phyloP scores from a whole-genome alignment of 371 early-diverging fungal species.

The Smittium culicis region DNA sequence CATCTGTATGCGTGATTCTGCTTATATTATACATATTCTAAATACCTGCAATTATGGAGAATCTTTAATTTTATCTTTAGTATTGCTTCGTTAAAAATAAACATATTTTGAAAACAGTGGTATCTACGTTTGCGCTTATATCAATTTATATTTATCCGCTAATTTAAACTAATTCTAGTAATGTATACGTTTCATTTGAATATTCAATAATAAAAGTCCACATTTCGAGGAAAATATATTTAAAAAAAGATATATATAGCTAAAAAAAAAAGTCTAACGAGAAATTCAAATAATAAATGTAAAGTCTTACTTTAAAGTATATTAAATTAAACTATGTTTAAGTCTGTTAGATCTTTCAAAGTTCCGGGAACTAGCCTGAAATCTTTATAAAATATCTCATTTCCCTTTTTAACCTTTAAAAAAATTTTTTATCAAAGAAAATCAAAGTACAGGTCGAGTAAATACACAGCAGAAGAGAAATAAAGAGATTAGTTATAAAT shows the following conservation, averaged over 20 bases:
- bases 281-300: no score
- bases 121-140: neutral
- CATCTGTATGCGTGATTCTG: slow-evolving; percentile 9
- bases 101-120: neutral
- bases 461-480: neutral
- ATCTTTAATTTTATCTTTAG: neutral
- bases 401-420: neutral
- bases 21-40: slow-evolving; percentile 1
- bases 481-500: neutral
- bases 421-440: neutral
- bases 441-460: neutral
- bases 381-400: neutral
- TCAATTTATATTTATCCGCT: neutral
- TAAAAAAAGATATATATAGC: no score
- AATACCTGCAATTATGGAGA: neutral
- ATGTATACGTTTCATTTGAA: neutral
- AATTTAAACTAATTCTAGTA: neutral
- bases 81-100: neutral
- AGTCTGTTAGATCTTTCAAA: neutral
- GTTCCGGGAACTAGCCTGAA: slow-evolving; percentile 3
- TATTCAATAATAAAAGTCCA: no score
- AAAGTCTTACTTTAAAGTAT: neutral
- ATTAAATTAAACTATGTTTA: neutral
- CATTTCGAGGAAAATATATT: no score
- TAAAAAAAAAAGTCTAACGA: no score